Evolutionary conservation across 2,329 filamentous ascomycete genomes (phyloP).

Genomic region (Magnaporthiopsis incrustans): DNA sequence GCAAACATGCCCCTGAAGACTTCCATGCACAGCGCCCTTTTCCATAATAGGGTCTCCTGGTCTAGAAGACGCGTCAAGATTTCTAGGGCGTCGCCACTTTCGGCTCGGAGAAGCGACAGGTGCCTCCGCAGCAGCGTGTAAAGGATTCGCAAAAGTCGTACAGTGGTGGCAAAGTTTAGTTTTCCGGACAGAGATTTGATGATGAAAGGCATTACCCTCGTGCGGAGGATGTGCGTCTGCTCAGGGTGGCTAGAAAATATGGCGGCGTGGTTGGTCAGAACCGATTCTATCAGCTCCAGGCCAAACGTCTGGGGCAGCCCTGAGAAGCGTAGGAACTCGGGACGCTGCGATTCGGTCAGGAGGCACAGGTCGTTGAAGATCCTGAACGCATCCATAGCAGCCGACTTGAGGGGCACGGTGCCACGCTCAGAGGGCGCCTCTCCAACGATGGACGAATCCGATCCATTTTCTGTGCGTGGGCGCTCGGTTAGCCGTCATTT

Average conservation of each 20-base stretch:
- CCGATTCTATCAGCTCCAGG: constrained; percentile 84
- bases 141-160: constrained; percentile 74
- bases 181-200: constrained; percentile 71
- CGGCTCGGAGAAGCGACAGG: constrained; percentile 62
- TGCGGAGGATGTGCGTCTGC: constrained; percentile 69
- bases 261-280: constrained; percentile 75
- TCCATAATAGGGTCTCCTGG: constrained; percentile 78
- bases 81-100: constrained; percentile 76
- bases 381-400: constrained; percentile 78
- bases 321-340: constrained; percentile 74
- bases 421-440: constrained; percentile 62
- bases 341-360: constrained; percentile 73
- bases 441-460: constrained; percentile 51
- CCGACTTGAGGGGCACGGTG: constrained; percentile 58
- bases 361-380: constrained; percentile 87
- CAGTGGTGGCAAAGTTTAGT: constrained; percentile 71
- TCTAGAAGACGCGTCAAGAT: constrained; percentile 82
- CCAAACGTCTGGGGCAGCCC: constrained; percentile 75
- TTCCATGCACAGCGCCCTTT: constrained; percentile 83
- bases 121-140: constrained; percentile 75
- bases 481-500: neutral
- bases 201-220: constrained; percentile 74
- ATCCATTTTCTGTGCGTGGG: constrained; percentile 27
- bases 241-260: constrained; percentile 74
- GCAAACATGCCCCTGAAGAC: constrained; percentile 79